These are phyloP conservation scores for Hericium erinaceus DNA, from an alignment of 768 basidiomycete genomes.

Conservation along the genomic window DNA sequence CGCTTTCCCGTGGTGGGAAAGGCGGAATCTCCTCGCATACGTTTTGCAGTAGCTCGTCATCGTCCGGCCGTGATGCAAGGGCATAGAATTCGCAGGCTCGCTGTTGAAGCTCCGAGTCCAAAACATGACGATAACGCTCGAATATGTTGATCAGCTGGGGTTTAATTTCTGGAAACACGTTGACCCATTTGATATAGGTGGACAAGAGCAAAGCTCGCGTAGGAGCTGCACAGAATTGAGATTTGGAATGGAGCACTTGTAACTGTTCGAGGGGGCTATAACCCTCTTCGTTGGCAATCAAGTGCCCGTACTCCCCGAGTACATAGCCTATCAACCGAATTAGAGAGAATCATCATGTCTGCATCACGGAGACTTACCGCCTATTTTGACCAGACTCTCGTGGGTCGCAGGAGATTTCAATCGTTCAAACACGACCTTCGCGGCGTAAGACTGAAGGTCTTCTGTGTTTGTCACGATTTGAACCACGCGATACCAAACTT, in stretches of 20 bases:
- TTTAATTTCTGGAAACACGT: constrained; percentile 98
- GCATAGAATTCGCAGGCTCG: constrained; percentile 97
- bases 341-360: neutral
- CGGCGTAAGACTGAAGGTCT: constrained; percentile 93
- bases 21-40: constrained; percentile 99
- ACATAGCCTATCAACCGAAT: constrained; percentile 62
- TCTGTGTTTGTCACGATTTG: constrained; percentile 99
- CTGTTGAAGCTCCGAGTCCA: constrained; percentile 96
- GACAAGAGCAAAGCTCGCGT: constrained; percentile 90
- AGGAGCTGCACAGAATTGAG: constrained; percentile 86
- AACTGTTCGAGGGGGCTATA: constrained; percentile 95
- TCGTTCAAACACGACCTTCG: constrained; percentile 84
- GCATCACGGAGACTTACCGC: constrained; percentile 43
- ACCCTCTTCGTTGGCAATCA: constrained; percentile 91
- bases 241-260: constrained; percentile 85
- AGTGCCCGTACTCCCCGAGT: constrained; percentile 95
- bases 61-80: constrained; percentile 73
- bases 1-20: constrained; percentile 91
- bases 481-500: constrained; percentile 99
- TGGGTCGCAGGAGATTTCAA: constrained; percentile 78
- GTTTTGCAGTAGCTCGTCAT: constrained; percentile 87
- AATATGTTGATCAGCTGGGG: constrained; percentile 89
- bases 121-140: constrained; percentile 93
- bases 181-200: constrained; percentile 99
- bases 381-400: constrained; percentile 93